Percentiles rank a stretch among this genome's conserved stretches.
Evolutionary conservation across 441 rosid species (phyloP).

Genomic region (Melastoma candidum): DNA sequence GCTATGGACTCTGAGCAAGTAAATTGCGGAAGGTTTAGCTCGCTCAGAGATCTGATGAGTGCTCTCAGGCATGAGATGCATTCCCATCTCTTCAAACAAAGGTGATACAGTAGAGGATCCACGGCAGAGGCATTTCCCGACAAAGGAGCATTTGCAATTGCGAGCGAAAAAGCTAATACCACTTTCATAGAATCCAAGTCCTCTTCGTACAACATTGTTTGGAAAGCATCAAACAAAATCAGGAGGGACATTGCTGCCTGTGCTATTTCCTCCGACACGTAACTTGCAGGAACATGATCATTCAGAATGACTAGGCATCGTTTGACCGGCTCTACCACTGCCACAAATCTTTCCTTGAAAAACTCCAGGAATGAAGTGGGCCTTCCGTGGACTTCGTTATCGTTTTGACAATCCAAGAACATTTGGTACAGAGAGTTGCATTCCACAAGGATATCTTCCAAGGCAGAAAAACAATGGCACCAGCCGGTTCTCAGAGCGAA

Average conservation of each 20-base stretch:
- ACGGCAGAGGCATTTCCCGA: not conserved
- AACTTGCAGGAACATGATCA: slow-evolving; percentile 22
- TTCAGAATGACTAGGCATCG: slow-evolving; percentile 19
- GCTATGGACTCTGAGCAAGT: not conserved
- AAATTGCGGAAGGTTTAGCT: slow-evolving; percentile 6
- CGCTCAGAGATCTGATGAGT: slow-evolving; percentile 8
- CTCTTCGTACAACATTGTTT: slow-evolving; percentile 10
- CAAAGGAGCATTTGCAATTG: not conserved
- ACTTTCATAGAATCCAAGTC: slow-evolving; percentile 19
- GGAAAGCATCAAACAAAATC: slow-evolving; percentile 22
- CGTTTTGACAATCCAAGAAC: slow-evolving; percentile 14
- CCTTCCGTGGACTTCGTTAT: slow-evolving; percentile 2
- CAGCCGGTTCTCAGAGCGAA: slow-evolving; percentile 22
- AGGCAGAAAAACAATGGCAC: slow-evolving; percentile 17
- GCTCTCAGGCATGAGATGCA: slow-evolving; percentile 18
- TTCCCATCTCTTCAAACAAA: slow-evolving; percentile 15
- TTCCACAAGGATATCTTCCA: slow-evolving; percentile 18
- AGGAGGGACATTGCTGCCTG: slow-evolving; percentile 14
- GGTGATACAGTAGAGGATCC: not conserved
- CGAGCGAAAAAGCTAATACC: slow-evolving; percentile 18
- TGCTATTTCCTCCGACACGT: slow-evolving; percentile 10
- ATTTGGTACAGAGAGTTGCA: slow-evolving; percentile 2
- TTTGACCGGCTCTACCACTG: slow-evolving; percentile 10
- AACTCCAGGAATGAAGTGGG: slow-evolving; percentile 22
- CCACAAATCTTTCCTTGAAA: slow-evolving; percentile 17